Base-by-base conservation (phyloP, 331 rosid genomes). In the Rhamnella rubrinervis region DNA sequence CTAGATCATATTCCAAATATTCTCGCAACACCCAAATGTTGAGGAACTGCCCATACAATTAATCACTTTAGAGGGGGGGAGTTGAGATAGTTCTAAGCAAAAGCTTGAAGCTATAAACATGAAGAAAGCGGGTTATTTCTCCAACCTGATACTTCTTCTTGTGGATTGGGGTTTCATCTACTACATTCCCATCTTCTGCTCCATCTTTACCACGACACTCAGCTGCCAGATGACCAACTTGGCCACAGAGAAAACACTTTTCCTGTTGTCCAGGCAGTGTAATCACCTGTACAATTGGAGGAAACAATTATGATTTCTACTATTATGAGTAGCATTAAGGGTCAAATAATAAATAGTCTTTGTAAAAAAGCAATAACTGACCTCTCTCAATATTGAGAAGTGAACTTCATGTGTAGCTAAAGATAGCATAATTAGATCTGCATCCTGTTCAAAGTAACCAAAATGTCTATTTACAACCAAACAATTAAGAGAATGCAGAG, bases 331-430 rank as follows among this genome's bases (percentile, higher is more conserved):
- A 53, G 79, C 60, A 73, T 75, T 66, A 62, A 68, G 52, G 75
- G 21, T 66, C 55, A 66, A 63, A 72, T 38, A 63, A 67, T 51
- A 55, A 62, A 20, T 14, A 70, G 25, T 35, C 50, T 31, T 58
- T 46, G 8, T 40, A 77, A 18, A 40, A 71, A 58, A 76, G 60
- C 58, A 41, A 69, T 72, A 76, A 68, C 96, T 67, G 70, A 93
- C 98, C 97, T 93, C 98, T 85, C 98, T 87, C 80, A 93, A 81
- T 80, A 93, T 87, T 56, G 96, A 93, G 73, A 93, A 93, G 83
- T 93, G 98, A 75, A 93, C 78, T 77, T 93, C 98, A 13, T 91
- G 98, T 47, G 98, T 93, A 47, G 98, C 96, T 78, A 93, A 81
- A 72, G 96, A 74, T 61, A 93, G 80, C 98, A 93, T 93, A 77